Conservation (phyloP, 352 stramenopile species). For the Pythium oligandrum region DNA sequence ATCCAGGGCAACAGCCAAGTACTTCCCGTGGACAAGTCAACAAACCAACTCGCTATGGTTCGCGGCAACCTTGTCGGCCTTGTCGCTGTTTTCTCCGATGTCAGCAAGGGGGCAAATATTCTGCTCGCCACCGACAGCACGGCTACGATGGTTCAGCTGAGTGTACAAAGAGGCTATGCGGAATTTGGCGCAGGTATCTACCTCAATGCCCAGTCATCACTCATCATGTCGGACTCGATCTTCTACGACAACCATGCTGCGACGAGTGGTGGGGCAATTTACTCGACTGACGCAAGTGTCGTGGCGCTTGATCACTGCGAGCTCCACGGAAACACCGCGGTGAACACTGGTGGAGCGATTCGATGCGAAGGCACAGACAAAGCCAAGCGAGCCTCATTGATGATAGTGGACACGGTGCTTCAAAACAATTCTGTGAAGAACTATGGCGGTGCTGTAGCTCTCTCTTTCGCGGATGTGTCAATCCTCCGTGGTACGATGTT, state of each 20-base stretch:
- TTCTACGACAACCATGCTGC: constrained; percentile 5
- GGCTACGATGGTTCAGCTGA: too few relatives aligned
- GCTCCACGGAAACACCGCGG: constrained; percentile 8
- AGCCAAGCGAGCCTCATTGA: too few relatives aligned
- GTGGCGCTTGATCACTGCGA: constrained; percentile 6
- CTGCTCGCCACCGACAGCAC: too few relatives aligned
- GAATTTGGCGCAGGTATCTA: constrained; percentile 9
- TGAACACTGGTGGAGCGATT: neutral
- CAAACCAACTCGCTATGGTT: too few relatives aligned
- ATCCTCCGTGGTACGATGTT: neutral
- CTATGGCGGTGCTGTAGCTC: constrained; percentile 4
- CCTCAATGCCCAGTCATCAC: neutral
- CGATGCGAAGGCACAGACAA: too few relatives aligned
- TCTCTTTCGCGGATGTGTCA: constrained; percentile 4
- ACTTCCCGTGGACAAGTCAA: too few relatives aligned
- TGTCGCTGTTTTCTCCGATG: too few relatives aligned
- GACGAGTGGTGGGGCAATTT: constrained; percentile 4
- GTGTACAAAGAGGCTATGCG: too few relatives aligned
- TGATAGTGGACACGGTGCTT: too few relatives aligned
- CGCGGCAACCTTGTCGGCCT: too few relatives aligned
- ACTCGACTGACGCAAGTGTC: neutral
- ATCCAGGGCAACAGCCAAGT: neutral
- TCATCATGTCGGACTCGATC: neutral
- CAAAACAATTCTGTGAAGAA: too few relatives aligned
- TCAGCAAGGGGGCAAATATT: too few relatives aligned